phyloP scores from a whole-genome alignment of 164 flowering plant genomes.

The Stephania japonica region DNA sequence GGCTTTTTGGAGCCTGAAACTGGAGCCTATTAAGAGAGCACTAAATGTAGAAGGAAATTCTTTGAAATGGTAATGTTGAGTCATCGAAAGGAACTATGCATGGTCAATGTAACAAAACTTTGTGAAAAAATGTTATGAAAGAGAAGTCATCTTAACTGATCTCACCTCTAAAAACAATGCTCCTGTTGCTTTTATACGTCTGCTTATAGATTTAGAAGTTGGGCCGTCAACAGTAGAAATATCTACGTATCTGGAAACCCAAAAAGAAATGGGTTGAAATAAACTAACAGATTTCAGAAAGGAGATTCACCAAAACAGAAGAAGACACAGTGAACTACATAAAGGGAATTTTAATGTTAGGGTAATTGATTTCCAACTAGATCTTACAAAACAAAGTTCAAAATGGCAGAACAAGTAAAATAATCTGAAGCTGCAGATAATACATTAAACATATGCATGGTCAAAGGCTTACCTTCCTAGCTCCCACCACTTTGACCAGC shows the following conservation, averaged over 20 bases:
- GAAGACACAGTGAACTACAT: too few species aligned
- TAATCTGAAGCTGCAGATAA: neutral
- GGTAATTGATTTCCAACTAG: too few species aligned
- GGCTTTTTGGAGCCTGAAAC: conserved; percentile 99
- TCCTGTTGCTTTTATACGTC: conserved; percentile 63
- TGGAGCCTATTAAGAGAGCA: conserved; percentile 64
- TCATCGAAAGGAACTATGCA: neutral
- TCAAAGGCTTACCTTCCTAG: too few species aligned
- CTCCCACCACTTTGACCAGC: too few species aligned
- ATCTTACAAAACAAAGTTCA: neutral
- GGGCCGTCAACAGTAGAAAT: conserved; percentile 82
- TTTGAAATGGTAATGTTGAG: conserved; percentile 11
- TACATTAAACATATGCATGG: too few species aligned
- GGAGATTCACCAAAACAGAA: neutral
- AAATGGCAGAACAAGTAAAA: neutral
- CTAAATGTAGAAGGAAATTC: conserved; percentile 15
- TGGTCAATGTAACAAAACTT: neutral
- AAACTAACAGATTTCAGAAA: neutral
- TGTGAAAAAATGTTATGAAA: neutral
- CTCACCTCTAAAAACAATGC: conserved; percentile 82
- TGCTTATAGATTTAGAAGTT: conserved; percentile 63
- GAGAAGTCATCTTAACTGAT: neutral
- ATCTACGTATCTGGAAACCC: conserved; percentile 71
- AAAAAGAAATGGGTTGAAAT: neutral
- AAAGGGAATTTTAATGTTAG: too few species aligned